These are phyloP conservation scores for Alternaria gansuensis DNA, from an alignment of 2,329 filamentous ascomycete species.

Conservation along the genomic window DNA sequence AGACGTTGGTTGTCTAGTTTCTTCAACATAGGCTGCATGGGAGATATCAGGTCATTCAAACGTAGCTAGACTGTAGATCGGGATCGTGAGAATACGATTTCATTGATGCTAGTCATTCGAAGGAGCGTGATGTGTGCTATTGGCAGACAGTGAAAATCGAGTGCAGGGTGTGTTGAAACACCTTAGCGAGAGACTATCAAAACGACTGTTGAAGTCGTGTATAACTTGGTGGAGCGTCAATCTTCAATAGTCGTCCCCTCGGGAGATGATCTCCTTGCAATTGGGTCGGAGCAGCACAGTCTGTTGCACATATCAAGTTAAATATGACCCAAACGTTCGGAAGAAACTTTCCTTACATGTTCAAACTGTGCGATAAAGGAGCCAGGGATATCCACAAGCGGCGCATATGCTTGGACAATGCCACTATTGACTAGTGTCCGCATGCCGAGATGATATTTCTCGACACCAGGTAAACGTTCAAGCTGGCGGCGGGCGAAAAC, in stretches of 20 bases:
- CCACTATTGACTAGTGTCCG: conserved; percentile 82
- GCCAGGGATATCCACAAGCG: conserved; percentile 86
- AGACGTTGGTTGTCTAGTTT: background rate
- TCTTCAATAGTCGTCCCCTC: conserved; percentile 80
- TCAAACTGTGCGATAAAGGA: conserved; percentile 95
- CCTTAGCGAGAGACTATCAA: background rate
- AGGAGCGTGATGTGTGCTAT: background rate
- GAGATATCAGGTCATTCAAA: background rate
- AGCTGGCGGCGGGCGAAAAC: conserved; percentile 90
- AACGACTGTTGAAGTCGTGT: conserved; percentile 32
- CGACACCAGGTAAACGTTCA: conserved; percentile 79
- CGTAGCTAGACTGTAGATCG: background rate
- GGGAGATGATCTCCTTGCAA: conserved; percentile 86
- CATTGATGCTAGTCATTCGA: background rate
- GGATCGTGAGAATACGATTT: background rate
- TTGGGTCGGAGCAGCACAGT: conserved; percentile 46
- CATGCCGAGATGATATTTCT: conserved; percentile 90
- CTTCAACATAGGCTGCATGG: background rate
- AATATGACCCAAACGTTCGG: background rate
- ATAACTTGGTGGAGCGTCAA: background rate
- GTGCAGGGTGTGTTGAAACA: conserved; percentile 21
- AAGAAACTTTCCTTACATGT: conserved; percentile 71
- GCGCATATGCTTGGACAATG: conserved; percentile 88
- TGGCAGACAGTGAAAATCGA: background rate
- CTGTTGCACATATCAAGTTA: conserved; percentile 26